Conservation (phyloP, 2,329 filamentous ascomycete genomes). For the Colletotrichum abscissum region DNA sequence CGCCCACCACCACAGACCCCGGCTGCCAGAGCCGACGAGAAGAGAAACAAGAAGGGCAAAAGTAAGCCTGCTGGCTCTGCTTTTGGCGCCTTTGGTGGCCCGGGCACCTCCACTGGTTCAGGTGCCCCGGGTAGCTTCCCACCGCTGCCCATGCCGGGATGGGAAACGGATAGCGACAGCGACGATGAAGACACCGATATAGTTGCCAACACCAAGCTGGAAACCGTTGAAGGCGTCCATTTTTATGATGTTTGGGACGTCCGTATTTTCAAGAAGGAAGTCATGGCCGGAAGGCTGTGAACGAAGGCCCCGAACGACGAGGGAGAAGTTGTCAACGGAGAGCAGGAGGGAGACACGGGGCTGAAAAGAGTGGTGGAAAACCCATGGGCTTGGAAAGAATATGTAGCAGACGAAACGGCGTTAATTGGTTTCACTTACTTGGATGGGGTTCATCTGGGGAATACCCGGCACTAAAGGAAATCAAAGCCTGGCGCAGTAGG, state of each 20-base stretch:
- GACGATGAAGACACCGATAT: constrained; percentile 45
- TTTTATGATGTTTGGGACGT: constrained; percentile 61
- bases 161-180: constrained; percentile 47
- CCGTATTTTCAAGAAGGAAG: constrained; percentile 69
- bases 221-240: constrained; percentile 50
- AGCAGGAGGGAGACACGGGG: background rate
- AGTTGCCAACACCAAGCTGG: constrained; percentile 44
- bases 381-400: background rate
- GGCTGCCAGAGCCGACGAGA: constrained; percentile 43
- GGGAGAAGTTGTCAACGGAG: background rate
- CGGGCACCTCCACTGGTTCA: constrained; percentile 21
- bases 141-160: constrained; percentile 39
- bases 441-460: constrained; percentile 7
- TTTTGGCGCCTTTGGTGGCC: constrained; percentile 18
- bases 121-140: constrained; percentile 39
- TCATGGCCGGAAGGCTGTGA: constrained; percentile 56
- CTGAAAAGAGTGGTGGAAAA: background rate
- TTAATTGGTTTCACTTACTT: background rate
- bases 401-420: background rate
- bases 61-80: constrained; percentile 27
- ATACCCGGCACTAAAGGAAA: constrained; percentile 7
- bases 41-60: constrained; percentile 39
- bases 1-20: constrained; percentile 47
- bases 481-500: background rate
- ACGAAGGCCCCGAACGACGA: constrained; percentile 46